Conservation (phyloP, 2,329 filamentous ascomycete species). For the Talaromyces albobiverticillius region DNA sequence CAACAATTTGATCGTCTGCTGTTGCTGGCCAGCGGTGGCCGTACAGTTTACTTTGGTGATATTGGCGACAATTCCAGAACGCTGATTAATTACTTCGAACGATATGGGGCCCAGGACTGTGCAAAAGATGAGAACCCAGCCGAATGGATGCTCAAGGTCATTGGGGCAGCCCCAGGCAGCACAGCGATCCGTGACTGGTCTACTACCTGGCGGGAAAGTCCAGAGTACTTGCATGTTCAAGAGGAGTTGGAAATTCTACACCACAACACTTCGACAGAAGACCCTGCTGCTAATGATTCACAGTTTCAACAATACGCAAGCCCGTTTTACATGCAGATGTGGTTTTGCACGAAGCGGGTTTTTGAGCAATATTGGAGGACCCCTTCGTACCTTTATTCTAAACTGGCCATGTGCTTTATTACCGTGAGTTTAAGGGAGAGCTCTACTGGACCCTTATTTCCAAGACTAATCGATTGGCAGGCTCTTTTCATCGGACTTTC, state of each 20-base stretch:
- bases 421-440: not conserved
- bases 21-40: constrained; percentile 62
- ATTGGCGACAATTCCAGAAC: constrained; percentile 57
- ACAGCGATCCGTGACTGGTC: not conserved
- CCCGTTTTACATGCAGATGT: constrained; percentile 59
- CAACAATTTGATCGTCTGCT: constrained; percentile 69
- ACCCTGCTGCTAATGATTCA: not conserved
- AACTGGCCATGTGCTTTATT: constrained; percentile 62
- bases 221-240: not conserved
- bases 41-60: constrained; percentile 65
- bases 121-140: constrained; percentile 64
- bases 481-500: constrained; percentile 71
- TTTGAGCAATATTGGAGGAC: constrained; percentile 90
- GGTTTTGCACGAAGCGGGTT: constrained; percentile 66
- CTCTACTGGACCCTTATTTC: too few relatives aligned
- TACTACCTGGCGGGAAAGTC: not conserved
- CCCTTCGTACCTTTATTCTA: constrained; percentile 80
- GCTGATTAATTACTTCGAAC: constrained; percentile 62
- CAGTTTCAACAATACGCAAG: not conserved
- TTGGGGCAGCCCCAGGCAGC: constrained; percentile 39
- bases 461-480: not conserved
- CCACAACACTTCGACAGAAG: not conserved
- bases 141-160: constrained; percentile 64
- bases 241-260: not conserved
- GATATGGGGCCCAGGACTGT: constrained; percentile 58